Conservation (phyloP, 306 rosid species). For the Prunus padus region DNA sequence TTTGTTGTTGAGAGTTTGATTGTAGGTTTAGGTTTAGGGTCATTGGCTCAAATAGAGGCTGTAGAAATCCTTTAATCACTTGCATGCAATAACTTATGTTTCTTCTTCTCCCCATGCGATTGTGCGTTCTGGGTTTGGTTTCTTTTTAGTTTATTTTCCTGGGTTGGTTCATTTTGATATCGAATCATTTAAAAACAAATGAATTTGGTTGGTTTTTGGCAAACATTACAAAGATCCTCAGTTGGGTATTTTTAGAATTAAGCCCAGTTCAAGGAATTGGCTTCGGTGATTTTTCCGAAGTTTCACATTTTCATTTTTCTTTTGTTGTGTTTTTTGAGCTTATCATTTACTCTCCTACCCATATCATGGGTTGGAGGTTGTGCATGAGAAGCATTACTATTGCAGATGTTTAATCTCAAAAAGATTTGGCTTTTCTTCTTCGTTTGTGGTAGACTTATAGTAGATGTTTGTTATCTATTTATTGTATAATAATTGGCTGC, state of each 20-base stretch:
- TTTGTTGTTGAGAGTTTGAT: no score
- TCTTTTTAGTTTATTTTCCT: neutral
- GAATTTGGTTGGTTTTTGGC: neutral
- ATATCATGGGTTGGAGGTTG: neutral
- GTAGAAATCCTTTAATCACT: no score
- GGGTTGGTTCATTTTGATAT: slow-evolving; percentile 6
- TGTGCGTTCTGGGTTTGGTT: slow-evolving; percentile 5
- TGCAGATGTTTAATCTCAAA: neutral
- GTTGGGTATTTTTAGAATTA: neutral
- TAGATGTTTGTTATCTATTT: no score
- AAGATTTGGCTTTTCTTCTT: no score
- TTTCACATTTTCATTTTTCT: neutral
- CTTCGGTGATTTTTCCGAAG: neutral
- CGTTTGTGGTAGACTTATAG: no score
- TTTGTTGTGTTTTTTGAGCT: neutral
- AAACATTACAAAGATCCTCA: neutral
- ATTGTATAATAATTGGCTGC: no score
- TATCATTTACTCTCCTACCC: neutral
- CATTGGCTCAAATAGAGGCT: no score
- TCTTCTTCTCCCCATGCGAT: no score
- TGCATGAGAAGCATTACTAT: neutral
- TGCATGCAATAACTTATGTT: no score
- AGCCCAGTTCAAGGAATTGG: neutral
- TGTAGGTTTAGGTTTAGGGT: no score
- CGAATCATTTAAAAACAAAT: neutral